phyloP scores from a whole-genome alignment of 495 filamentous ascomycete genomes.

The Talaromyces nanjingensis region DNA sequence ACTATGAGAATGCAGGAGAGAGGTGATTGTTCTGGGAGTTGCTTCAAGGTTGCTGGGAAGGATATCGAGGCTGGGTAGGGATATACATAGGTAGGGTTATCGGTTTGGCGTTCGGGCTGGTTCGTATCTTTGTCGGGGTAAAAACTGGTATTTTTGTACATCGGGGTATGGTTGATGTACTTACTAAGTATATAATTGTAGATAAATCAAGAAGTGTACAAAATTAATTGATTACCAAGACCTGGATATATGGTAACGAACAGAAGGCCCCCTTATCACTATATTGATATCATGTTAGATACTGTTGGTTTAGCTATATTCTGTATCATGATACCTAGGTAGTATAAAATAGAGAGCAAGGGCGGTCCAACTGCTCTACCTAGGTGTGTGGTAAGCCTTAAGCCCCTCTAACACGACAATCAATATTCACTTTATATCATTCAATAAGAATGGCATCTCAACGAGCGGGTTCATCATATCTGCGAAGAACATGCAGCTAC shows the following conservation, averaged over 20 bases:
- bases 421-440: too few species aligned
- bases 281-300: too few species aligned
- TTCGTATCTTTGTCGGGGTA: not conserved
- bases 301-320: not conserved
- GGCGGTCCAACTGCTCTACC: too few species aligned
- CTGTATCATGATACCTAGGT: too few species aligned
- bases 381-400: too few species aligned
- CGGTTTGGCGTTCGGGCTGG: not conserved
- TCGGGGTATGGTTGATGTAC: not conserved
- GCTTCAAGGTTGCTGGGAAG: not conserved
- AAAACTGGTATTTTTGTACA: not conserved
- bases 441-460: too few species aligned
- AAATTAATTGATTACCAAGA: not conserved
- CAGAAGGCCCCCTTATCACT: too few species aligned
- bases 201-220: not conserved
- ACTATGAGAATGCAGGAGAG: not conserved
- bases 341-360: too few species aligned
- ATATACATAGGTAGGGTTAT: not conserved
- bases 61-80: not conserved
- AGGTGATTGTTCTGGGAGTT: not conserved
- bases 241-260: too few species aligned
- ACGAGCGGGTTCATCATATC: too few species aligned
- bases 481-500: too few species aligned
- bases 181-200: not conserved
- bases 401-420: too few species aligned